phyloP scores from a whole-genome alignment of 1,139 yeast genomes.

The Geotrichum klebahnii region DNA sequence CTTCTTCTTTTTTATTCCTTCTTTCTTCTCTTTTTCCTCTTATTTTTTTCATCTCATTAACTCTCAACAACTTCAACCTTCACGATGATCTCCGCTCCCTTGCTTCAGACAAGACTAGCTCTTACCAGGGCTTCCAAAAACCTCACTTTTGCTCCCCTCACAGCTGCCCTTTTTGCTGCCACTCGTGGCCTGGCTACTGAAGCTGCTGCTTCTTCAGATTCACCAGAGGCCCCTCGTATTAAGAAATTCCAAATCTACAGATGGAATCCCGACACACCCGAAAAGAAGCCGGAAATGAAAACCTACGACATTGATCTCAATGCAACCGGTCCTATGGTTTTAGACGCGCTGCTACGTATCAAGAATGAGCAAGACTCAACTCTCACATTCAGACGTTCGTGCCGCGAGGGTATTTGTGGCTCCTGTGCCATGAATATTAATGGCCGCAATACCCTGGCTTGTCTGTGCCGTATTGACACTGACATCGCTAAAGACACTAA shows the following conservation, averaged over 20 bases:
- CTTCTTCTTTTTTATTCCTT: not conserved
- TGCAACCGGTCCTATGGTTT: constrained; percentile 95
- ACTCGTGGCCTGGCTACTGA: constrained; percentile 27
- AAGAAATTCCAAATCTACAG: constrained; percentile 91
- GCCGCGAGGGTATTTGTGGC: constrained; percentile 99
- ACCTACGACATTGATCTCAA: constrained; percentile 80
- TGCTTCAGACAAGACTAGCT: constrained; percentile 7
- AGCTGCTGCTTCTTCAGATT: constrained; percentile 25
- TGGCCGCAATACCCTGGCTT: constrained; percentile 93
- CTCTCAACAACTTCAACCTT: constrained; percentile 5
- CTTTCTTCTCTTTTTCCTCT: constrained; percentile 2
- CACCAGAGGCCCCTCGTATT: constrained; percentile 47
- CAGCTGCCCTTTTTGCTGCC: constrained; percentile 5
- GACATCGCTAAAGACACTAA: constrained; percentile 70
- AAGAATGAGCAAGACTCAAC: constrained; percentile 96
- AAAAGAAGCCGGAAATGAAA: constrained; percentile 83
- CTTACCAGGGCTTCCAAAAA: no score
- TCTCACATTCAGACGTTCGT: constrained; percentile 92
- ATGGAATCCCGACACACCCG: constrained; percentile 98
- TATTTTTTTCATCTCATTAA: constrained; percentile 3
- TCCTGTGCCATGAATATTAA: constrained; percentile 99
- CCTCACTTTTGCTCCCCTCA: not conserved
- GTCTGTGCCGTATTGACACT: constrained; percentile 88
- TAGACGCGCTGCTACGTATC: constrained; percentile 90
- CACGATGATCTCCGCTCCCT: constrained; percentile 11